Evolutionary conservation across 1,284 basidiomycete species (phyloP).

Genomic region (Malassezia yamatoensis): DNA sequence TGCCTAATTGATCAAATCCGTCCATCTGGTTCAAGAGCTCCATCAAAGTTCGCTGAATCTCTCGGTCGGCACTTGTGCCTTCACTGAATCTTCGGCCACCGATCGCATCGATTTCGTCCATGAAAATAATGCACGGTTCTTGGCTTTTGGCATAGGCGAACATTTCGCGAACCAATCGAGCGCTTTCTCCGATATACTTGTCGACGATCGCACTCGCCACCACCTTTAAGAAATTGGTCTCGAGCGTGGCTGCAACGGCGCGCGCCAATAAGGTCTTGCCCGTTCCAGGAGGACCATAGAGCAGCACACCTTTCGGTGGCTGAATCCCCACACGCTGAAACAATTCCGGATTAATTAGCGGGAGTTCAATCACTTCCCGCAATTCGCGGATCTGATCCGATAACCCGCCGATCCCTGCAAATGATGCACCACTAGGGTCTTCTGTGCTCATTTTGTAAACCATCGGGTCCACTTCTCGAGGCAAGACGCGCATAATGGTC

Average conservation of each 20-base stretch:
- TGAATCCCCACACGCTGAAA: constrained; percentile 92
- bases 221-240: constrained; percentile 96
- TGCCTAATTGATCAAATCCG: constrained; percentile 91
- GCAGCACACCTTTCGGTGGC: constrained; percentile 82
- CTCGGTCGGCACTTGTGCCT: constrained; percentile 92
- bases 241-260: constrained; percentile 87
- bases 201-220: constrained; percentile 99
- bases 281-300: constrained; percentile 87
- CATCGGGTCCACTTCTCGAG: constrained; percentile 91
- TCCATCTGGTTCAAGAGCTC: constrained; percentile 99
- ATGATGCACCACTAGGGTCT: constrained; percentile 86
- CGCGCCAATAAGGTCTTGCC: constrained; percentile 91
- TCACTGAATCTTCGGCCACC: constrained; percentile 78
- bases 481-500: constrained; percentile 90
- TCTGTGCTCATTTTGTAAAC: constrained; percentile 99
- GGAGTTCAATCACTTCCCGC: constrained; percentile 93
- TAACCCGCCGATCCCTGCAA: constrained; percentile 93
- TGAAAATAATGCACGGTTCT: constrained; percentile 96
- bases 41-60: constrained; percentile 98
- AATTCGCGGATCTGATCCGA: constrained; percentile 92
- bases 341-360: constrained; percentile 86
- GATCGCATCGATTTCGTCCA: constrained; percentile 74
- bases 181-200: constrained; percentile 98
- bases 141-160: constrained; percentile 95
- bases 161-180: constrained; percentile 89